phyloP scores from a whole-genome alignment of 2,329 filamentous ascomycete species.

The Pseudogymnoascus sp. region DNA sequence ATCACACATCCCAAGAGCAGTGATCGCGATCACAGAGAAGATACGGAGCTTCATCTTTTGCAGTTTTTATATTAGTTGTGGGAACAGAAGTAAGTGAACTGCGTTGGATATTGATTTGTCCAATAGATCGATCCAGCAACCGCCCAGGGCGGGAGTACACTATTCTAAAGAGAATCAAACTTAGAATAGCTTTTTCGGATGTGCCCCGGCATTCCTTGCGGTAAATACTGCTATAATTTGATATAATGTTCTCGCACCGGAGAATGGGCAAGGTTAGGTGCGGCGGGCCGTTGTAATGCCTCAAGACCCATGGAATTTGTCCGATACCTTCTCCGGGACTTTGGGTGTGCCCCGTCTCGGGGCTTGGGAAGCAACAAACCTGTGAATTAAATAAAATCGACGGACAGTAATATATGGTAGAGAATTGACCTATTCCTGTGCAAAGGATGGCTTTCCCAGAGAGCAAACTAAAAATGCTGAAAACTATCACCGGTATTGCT shows the following conservation, averaged over 20 bases:
- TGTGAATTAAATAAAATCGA: neutral
- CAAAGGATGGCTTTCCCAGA: neutral
- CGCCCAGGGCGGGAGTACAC: neutral
- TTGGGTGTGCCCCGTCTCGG: neutral
- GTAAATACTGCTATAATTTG: neutral
- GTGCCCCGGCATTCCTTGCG: neutral
- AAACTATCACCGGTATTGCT: neutral
- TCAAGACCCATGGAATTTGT: neutral
- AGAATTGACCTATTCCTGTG: neutral
- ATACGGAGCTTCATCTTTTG: constrained; percentile 10
- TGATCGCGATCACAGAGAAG: neutral
- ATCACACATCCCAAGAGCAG: neutral
- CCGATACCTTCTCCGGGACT: neutral
- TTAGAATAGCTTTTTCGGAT: neutral
- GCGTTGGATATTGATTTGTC: neutral
- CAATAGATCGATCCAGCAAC: neutral
- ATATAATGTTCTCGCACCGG: neutral
- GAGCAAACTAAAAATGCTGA: neutral
- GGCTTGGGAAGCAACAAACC: neutral
- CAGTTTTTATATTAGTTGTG: neutral
- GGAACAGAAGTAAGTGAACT: neutral
- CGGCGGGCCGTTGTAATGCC: neutral
- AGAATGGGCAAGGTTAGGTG: neutral
- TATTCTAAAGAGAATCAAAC: neutral
- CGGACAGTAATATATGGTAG: neutral